A percentile compares a stretch with the other conserved stretches of the same genome.
These are phyloP conservation scores for Lentinula boryana DNA, from an alignment of 768 basidiomycete species.

Conservation along the genomic window DNA sequence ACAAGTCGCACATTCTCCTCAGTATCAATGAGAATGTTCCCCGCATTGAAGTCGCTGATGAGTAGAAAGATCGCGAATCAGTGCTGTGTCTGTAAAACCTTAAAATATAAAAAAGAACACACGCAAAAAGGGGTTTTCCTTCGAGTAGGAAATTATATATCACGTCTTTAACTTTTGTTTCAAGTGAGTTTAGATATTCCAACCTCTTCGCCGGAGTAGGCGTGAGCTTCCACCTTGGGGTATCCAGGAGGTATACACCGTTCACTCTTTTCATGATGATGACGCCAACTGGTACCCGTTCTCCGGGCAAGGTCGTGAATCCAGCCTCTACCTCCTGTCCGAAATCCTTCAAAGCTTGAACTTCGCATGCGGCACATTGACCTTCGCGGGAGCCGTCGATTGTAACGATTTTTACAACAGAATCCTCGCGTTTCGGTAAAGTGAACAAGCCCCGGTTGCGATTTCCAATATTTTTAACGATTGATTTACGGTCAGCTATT, in stretches of 20 bases:
- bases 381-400: not conserved
- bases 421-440: not conserved
- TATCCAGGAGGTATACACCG: not conserved
- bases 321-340: not conserved
- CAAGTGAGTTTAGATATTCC: not conserved
- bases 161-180: not conserved
- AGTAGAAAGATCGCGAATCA: not conserved
- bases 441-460: not conserved
- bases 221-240: not conserved
- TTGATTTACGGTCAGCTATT: not conserved
- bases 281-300: not conserved
- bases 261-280: not conserved
- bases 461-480: not conserved
- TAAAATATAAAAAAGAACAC: not conserved
- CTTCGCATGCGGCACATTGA: not conserved
- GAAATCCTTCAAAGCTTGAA: not conserved
- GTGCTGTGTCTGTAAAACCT: not conserved
- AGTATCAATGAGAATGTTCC: not conserved
- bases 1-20: not conserved
- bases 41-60: not conserved
- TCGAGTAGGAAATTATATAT: not conserved
- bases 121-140: not conserved
- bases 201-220: not conserved
- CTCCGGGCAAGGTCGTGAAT: not conserved
- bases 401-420: not conserved